Conservation (phyloP, 2,329 filamentous ascomycete species). For the Apiospora arundinis region DNA sequence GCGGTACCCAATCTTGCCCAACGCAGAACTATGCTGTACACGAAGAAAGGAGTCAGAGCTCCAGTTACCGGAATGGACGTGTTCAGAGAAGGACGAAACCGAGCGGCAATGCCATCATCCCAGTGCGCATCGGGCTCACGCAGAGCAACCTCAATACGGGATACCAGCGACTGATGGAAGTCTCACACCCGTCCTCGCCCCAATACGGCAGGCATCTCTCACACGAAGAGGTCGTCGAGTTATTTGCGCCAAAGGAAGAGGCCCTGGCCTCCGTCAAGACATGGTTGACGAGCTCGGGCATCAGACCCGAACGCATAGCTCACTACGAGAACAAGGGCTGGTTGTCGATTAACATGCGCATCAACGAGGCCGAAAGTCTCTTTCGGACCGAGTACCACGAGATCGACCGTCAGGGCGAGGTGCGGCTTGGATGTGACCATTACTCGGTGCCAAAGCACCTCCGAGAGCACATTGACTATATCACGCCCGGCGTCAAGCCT, state of each 20-base stretch:
- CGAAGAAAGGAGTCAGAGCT: neutral
- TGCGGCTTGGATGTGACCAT: constrained; percentile 10
- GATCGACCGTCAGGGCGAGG: constrained; percentile 7
- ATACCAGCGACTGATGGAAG: constrained; percentile 18
- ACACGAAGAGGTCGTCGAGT: constrained; percentile 16
- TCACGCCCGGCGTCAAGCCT: constrained; percentile 55
- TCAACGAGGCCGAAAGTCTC: constrained; percentile 22
- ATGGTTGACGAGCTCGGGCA: constrained; percentile 22
- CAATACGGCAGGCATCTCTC: constrained; percentile 24
- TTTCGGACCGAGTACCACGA: constrained; percentile 22
- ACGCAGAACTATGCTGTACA: neutral
- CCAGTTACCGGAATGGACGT: neutral
- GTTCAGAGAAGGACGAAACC: neutral
- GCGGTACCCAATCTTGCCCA: neutral
- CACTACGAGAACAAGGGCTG: constrained; percentile 16
- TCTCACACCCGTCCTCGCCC: neutral
- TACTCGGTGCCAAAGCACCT: constrained; percentile 21
- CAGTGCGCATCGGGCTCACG: constrained; percentile 21
- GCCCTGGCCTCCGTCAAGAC: constrained; percentile 16
- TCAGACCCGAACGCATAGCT: neutral
- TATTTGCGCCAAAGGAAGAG: constrained; percentile 24
- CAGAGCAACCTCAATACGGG: constrained; percentile 21
- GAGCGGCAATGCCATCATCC: constrained; percentile 5
- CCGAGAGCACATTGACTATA: constrained; percentile 52
- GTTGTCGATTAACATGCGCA: constrained; percentile 18